These are phyloP conservation scores for Castanopsis chinensis DNA, from an alignment of 306 rosid genomes.

Conservation along the genomic window DNA sequence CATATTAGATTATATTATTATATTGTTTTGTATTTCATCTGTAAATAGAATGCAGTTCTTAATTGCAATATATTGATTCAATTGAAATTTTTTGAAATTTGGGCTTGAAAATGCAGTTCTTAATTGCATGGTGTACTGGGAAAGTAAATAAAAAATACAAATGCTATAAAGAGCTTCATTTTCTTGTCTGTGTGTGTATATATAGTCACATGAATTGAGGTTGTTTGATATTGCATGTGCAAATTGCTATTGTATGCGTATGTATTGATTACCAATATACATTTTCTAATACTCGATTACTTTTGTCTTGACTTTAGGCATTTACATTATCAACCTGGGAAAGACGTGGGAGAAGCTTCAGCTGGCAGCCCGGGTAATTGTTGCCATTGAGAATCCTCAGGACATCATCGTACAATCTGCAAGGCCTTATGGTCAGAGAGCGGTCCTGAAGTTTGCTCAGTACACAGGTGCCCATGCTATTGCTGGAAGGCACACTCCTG, in stretches of 20 bases:
- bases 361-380: slow-evolving; percentile 84
- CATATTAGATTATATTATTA: background rate
- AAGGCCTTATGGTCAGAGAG: slow-evolving; percentile 84
- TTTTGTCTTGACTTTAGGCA: slow-evolving; percentile 39
- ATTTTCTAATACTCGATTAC: background rate
- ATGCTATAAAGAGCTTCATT: background rate
- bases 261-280: background rate
- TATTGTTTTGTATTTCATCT: background rate
- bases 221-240: background rate
- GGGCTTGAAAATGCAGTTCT: too few species aligned
- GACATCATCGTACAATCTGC: slow-evolving; percentile 81
- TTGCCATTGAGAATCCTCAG: slow-evolving; percentile 78
- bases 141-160: background rate
- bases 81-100: background rate
- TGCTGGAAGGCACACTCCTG: slow-evolving; percentile 90
- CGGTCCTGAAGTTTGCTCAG: slow-evolving; percentile 77
- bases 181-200: background rate
- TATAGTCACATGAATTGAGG: background rate
- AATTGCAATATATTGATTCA: too few species aligned
- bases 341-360: slow-evolving; percentile 83
- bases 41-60: too few species aligned
- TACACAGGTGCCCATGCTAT: slow-evolving; percentile 79
- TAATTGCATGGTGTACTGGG: too few species aligned
- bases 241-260: background rate
- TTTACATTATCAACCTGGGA: slow-evolving; percentile 78